Percentiles rank a stretch among this genome's conserved stretches.
Conservation (phyloP, 805 yeast species). For the Yamadazyma nakazawae region DNA sequence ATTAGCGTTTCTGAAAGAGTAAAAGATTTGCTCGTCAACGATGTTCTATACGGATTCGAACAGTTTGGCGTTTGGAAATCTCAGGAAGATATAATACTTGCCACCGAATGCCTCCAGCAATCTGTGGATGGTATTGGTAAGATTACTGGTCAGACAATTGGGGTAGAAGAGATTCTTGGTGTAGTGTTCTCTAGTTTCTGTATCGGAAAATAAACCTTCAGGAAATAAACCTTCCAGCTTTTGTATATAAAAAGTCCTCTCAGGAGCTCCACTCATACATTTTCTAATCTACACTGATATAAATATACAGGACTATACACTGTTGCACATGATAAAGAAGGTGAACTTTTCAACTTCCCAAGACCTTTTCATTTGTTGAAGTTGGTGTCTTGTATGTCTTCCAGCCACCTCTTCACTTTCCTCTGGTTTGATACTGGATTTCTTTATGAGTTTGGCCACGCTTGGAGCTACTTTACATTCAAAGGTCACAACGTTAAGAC, state of each 20-base stretch:
- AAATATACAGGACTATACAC: constrained; percentile 13
- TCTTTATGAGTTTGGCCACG: constrained; percentile 35
- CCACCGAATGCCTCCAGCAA: constrained; percentile 68
- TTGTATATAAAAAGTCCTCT: background rate
- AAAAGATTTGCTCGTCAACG: constrained; percentile 68
- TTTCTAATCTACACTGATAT: background rate
- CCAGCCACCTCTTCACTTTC: constrained; percentile 33
- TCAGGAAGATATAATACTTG: constrained; percentile 70
- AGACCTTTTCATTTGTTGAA: constrained; percentile 42
- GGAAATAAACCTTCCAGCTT: constrained; percentile 44
- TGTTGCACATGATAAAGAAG: constrained; percentile 30
- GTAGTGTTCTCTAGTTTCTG: constrained; percentile 91
- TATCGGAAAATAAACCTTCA: constrained; percentile 69
- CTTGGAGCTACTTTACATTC: constrained; percentile 42
- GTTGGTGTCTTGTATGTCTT: constrained; percentile 44
- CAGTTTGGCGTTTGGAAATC: constrained; percentile 52
- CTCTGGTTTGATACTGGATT: constrained; percentile 16
- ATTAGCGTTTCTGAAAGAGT: constrained; percentile 71
- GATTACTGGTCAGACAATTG: constrained; percentile 85
- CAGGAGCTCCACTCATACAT: background rate
- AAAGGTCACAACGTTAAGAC: constrained; percentile 37
- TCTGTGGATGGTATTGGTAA: constrained; percentile 88
- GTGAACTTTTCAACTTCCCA: constrained; percentile 45
- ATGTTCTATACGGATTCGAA: constrained; percentile 72
- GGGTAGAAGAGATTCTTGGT: constrained; percentile 86